Evolutionary conservation across 805 yeast genomes (phyloP).

Genomic region (Tetrapisispora phaffii): DNA sequence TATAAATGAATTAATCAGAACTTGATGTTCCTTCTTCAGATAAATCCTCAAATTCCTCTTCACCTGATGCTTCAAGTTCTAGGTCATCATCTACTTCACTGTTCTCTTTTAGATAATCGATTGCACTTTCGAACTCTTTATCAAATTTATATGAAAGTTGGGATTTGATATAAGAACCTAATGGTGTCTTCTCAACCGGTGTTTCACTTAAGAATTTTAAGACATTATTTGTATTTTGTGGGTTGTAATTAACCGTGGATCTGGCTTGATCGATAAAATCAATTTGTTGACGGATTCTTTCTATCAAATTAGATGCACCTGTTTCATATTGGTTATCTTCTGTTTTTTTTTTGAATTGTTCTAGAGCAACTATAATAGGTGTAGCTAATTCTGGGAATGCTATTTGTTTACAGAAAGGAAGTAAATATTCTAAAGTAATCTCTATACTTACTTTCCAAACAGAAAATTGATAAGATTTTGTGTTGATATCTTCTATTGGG

Average conservation of each 20-base stretch:
- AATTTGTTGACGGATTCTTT: conserved; percentile 65
- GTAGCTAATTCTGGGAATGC: conserved; percentile 93
- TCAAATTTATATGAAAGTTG: not conserved
- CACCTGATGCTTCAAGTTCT: not conserved
- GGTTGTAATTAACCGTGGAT: conserved; percentile 72
- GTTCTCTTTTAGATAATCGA: not conserved
- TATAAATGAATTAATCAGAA: not conserved
- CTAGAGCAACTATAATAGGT: conserved; percentile 68
- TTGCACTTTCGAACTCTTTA: not conserved
- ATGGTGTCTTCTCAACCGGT: conserved; percentile 78
- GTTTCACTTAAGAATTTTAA: conserved; percentile 61
- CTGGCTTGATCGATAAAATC: conserved; percentile 58
- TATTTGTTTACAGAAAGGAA: conserved; percentile 67
- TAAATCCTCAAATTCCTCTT: not conserved
- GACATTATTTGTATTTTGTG: conserved; percentile 67
- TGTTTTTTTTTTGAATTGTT: conserved; percentile 62
- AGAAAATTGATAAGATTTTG: conserved; percentile 78
- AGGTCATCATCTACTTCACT: not conserved
- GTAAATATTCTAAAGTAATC: conserved; percentile 69
- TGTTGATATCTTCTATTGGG: conserved; percentile 68
- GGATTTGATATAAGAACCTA: conserved; percentile 52
- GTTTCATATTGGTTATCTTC: conserved; percentile 58
- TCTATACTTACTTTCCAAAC: conserved; percentile 77
- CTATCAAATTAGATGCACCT: conserved; percentile 60
- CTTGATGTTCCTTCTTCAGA: not conserved